Evolutionary conservation across 352 stramenopile genomes (phyloP).

Genomic region (Pythium utonaiense): DNA sequence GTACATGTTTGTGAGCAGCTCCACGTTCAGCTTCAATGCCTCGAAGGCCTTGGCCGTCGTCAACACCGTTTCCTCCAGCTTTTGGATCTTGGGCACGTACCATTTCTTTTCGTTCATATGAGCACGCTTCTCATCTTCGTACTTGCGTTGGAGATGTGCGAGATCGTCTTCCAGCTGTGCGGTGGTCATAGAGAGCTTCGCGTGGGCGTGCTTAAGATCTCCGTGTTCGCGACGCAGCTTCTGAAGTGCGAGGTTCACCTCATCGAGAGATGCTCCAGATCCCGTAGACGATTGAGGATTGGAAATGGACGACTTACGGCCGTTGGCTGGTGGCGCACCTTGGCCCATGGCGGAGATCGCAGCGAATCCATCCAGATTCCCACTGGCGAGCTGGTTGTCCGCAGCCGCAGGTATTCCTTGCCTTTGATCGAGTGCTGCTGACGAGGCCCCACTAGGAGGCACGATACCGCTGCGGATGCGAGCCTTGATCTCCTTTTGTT

Average conservation of each 20-base stretch:
- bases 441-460: neutral
- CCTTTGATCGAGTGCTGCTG: neutral
- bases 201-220: slow-evolving; percentile 55
- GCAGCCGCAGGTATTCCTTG: neutral
- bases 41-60: slow-evolving; percentile 58
- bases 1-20: slow-evolving; percentile 87
- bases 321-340: neutral
- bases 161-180: slow-evolving; percentile 77
- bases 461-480: slow-evolving; percentile 21
- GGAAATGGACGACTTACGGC: neutral
- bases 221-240: slow-evolving; percentile 68
- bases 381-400: neutral
- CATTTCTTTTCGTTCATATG: slow-evolving; percentile 66
- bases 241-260: slow-evolving; percentile 64
- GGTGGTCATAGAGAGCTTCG: slow-evolving; percentile 57
- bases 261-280: slow-evolving; percentile 33
- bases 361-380: neutral
- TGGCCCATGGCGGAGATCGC: neutral
- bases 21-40: slow-evolving; percentile 78
- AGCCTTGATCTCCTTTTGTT: slow-evolving; percentile 51
- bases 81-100: slow-evolving; percentile 69
- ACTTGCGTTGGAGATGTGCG: slow-evolving; percentile 57
- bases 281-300: neutral
- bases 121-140: slow-evolving; percentile 61
- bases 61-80: slow-evolving; percentile 66